Base-by-base conservation (phyloP, 1,139 yeast genomes). In the Kodamaea suecica region DNA sequence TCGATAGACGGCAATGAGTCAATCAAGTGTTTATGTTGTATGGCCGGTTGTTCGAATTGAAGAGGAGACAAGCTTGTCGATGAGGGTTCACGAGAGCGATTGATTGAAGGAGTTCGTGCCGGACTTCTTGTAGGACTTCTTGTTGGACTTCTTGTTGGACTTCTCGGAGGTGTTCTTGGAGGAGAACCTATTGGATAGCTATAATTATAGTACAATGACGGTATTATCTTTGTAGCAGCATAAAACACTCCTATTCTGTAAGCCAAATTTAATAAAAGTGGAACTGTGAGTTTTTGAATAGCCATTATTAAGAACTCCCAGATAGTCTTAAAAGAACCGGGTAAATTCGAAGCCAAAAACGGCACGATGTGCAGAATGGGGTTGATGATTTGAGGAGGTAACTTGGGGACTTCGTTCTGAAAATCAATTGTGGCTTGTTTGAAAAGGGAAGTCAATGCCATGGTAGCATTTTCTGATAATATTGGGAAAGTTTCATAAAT, bases 211-310 rank as follows among this genome's bases (percentile, higher is more conserved):
- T 69, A 67, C 41, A 87, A 63, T 14, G 86, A 80, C 2, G 98
- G 97, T 15, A 92, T 86, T 42, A 92, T 88, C 55, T 95, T 81
- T 11, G 97, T 85, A 4, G 97, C 97, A 2, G 95, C 88, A 53
- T 86, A 87, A 50, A 90, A 87, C 3, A 90, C 95, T 2, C 86
- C 73, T 17, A 92, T 78, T 49, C 98, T 73, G 54, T 85, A 90
- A 2, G 88, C 87, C 47, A 92, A 67, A 47, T 88, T 87, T 23
- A 88, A 70, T 27, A 87, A 64, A 16, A 92, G 80, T 3, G 95
- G 86, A 5, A 95, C 78, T 0, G 95, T 84, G 32, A 92, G 71
- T 24, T 90, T 84, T 37, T 79, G 78, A 19, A 79, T 66, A 1
- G 95, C 85, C 36, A 80, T 78, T 15, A 73, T 59, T 35, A 84